These are phyloP conservation scores for Fusarium sp. DNA, from an alignment of 2,329 filamentous ascomycete species.

Conservation along the genomic window DNA sequence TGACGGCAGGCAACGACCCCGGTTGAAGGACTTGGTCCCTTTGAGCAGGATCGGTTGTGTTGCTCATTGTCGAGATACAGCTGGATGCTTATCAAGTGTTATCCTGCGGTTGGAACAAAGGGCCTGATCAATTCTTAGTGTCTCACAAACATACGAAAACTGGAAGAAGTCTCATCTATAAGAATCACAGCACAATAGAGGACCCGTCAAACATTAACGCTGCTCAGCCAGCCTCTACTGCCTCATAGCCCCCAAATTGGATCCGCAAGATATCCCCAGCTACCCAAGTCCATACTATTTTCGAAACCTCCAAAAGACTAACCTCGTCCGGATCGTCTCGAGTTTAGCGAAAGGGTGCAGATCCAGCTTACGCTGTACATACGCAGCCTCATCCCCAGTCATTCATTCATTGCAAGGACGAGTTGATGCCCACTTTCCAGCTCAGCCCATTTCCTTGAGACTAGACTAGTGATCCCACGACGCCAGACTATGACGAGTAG, in stretches of 20 bases:
- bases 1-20: not conserved
- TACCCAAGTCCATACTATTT: conserved; percentile 1
- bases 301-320: not conserved
- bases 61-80: conserved; percentile 1
- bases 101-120: too few species aligned
- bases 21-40: not conserved
- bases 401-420: too few species aligned
- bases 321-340: not conserved
- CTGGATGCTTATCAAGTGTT: not conserved
- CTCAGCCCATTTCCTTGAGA: not conserved
- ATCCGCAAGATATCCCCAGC: conserved; percentile 4
- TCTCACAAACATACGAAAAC: not conserved
- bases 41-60: not conserved
- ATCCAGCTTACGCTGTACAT: too few species aligned
- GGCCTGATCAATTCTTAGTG: not conserved
- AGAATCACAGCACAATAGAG: not conserved
- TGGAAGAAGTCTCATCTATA: not conserved
- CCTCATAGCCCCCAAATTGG: conserved; percentile 11
- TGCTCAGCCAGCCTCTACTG: conserved; percentile 6
- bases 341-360: not conserved
- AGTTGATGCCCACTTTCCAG: not conserved
- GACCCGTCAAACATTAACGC: not conserved
- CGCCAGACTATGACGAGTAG: not conserved
- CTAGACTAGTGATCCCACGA: not conserved
- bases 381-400: too few species aligned